Base-by-base conservation (phyloP, 352 stramenopile genomes). In the Globisporangium splendens region DNA sequence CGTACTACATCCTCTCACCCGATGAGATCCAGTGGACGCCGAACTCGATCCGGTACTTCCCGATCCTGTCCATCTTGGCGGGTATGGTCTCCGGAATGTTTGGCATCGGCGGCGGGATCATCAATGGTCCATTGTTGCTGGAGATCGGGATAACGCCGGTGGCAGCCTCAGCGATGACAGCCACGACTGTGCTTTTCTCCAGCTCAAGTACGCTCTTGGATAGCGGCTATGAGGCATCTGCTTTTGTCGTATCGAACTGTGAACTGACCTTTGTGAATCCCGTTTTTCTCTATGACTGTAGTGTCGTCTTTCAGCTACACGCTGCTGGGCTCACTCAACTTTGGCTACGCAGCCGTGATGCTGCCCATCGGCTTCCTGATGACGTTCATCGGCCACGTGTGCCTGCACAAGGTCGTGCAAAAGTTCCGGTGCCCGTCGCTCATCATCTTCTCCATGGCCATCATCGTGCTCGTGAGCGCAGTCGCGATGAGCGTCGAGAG, bases 81-180 rank as follows among this genome's bases (percentile, higher is more conserved):
- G 96, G 95, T 18, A 79, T 97, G 21, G 89, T 97, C 59, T 90
- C 92, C 1, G 95, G 95, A 13, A 93, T 98, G 83, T 98, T 99
- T 70, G 96, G 95, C 14, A 90, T 98, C 22, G 95, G 94, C 3
- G 96, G 95, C 48, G 96, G 95, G 18, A 98, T 98, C 57, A 89
- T 99, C 48, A 98, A 97, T 57, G 94, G 88, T 1, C 95, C 95
- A 2, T 63, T 98, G 18, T 94, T 99, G 79, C 81, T 98, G 3
- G 88, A 97, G 50, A 91, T 98, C 61, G 93, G 93, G 48, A 77
- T 98, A 14, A 71, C 92, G 12, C 78, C 86, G 10, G 68, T 75
- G 1, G 77, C 89, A 73, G 82, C 89, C 8, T 95, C 88, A 1
- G 94, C 93, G 6, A 98, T 96, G 43, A 97, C 89, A 2, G 90